These are phyloP conservation scores for Daldinia vernicosa DNA, from an alignment of 495 filamentous ascomycete genomes.

Conservation along the genomic window DNA sequence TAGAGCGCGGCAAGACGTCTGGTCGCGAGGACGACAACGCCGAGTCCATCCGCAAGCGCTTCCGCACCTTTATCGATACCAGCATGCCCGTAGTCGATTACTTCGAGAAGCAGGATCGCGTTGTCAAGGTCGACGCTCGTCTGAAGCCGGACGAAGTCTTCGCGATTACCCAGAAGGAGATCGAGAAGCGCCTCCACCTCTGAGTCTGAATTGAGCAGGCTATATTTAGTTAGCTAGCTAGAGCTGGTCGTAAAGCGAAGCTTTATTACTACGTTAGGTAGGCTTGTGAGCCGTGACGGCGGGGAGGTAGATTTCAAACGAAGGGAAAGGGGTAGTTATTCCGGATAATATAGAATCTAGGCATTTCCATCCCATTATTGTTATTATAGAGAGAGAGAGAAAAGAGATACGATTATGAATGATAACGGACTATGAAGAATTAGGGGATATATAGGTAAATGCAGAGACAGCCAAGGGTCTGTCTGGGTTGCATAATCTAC, in stretches of 20 bases:
- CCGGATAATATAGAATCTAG: conserved; percentile 15
- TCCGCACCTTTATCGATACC: conserved; percentile 90
- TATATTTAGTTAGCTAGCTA: background rate
- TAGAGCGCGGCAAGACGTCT: conserved; percentile 91
- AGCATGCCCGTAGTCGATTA: conserved; percentile 95
- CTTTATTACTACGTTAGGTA: background rate
- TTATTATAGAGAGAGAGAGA: background rate
- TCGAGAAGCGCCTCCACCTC: conserved; percentile 44
- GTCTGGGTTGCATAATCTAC: conserved; percentile 17
- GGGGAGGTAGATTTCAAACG: background rate
- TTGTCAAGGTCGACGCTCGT: conserved; percentile 78
- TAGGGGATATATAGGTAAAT: background rate
- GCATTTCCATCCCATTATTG: background rate
- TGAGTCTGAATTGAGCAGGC: background rate
- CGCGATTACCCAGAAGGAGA: conserved; percentile 63
- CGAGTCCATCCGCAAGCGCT: conserved; percentile 94
- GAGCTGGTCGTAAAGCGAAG: background rate
- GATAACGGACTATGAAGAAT: conserved; percentile 3
- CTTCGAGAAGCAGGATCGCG: conserved; percentile 78
- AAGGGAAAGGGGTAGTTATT: background rate
- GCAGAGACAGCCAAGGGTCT: background rate
- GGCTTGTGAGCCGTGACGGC: background rate
- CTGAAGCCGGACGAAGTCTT: conserved; percentile 78
- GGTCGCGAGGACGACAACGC: conserved; percentile 92
- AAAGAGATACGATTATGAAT: conserved; percentile 13